Conservation (phyloP, 1,139 yeast species). For the Yamadazyma membranifaciens region DNA sequence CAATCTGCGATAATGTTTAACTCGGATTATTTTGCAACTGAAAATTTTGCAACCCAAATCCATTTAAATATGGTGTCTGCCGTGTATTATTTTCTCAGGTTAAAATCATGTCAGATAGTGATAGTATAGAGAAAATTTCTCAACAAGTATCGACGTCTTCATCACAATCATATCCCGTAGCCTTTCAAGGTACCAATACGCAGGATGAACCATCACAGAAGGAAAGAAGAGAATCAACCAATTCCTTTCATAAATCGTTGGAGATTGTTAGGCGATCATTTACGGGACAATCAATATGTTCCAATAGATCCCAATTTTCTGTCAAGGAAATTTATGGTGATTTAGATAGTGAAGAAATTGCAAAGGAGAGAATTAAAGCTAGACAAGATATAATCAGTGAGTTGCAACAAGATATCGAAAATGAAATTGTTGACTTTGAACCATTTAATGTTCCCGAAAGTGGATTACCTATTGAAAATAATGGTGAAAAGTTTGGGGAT, state of each 20-base stretch:
- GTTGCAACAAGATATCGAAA: constrained; percentile 22
- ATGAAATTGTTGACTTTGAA: constrained; percentile 8
- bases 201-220: neutral
- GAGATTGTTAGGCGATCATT: constrained; percentile 12
- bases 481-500: constrained; percentile 36
- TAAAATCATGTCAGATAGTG: neutral
- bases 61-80: neutral
- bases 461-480: constrained; percentile 29
- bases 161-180: neutral
- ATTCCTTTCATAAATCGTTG: constrained; percentile 16
- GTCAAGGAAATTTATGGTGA: constrained; percentile 38
- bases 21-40: constrained; percentile 4
- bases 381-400: constrained; percentile 38
- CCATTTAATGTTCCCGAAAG: constrained; percentile 19
- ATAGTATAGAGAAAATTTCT: neutral
- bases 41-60: constrained; percentile 2
- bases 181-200: neutral
- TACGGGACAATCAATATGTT: constrained; percentile 13
- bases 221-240: constrained; percentile 8
- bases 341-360: constrained; percentile 27
- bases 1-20: neutral
- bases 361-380: constrained; percentile 35
- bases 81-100: neutral
- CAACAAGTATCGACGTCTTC: neutral
- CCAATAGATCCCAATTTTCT: constrained; percentile 19